Conservation (phyloP, 2,329 filamentous ascomycete species). For the Calycina herbarum region DNA sequence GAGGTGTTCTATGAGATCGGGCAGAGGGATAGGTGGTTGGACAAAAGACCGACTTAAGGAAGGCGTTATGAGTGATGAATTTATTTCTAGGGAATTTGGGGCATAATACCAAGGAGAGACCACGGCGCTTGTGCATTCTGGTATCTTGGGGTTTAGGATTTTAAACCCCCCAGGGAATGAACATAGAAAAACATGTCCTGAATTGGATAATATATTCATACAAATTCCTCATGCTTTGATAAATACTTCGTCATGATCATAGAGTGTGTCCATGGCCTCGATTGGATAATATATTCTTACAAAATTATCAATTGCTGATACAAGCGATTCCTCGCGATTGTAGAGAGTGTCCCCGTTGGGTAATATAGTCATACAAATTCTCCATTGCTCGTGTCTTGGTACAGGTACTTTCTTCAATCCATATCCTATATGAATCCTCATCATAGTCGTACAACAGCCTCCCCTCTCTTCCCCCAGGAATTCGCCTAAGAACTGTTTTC, state of each 20-base stretch:
- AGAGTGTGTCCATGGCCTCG: background rate
- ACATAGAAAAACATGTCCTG: background rate
- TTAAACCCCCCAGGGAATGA: background rate
- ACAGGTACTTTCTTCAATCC: too few species aligned
- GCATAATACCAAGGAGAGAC: background rate
- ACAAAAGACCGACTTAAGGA: background rate
- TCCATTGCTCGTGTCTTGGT: too few species aligned
- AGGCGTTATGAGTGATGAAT: background rate
- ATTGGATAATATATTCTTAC: constrained; percentile 1
- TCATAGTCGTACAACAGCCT: background rate
- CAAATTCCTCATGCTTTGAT: background rate
- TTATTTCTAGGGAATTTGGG: background rate
- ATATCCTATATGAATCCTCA: constrained; percentile 10
- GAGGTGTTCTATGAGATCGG: background rate
- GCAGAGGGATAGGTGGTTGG: background rate
- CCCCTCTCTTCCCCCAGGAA: background rate
- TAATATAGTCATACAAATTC: too few species aligned
- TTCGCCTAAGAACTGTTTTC: background rate
- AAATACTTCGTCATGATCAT: background rate
- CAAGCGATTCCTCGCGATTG: background rate
- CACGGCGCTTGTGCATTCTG: constrained; percentile 5
- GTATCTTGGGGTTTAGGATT: background rate
- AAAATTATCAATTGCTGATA: too few species aligned
- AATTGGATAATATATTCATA: constrained; percentile 7
- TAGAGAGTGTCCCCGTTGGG: too few species aligned